Evolutionary conservation across 2,329 filamentous ascomycete species (phyloP).

Genomic region (Allantophomopsis lycopodina): DNA sequence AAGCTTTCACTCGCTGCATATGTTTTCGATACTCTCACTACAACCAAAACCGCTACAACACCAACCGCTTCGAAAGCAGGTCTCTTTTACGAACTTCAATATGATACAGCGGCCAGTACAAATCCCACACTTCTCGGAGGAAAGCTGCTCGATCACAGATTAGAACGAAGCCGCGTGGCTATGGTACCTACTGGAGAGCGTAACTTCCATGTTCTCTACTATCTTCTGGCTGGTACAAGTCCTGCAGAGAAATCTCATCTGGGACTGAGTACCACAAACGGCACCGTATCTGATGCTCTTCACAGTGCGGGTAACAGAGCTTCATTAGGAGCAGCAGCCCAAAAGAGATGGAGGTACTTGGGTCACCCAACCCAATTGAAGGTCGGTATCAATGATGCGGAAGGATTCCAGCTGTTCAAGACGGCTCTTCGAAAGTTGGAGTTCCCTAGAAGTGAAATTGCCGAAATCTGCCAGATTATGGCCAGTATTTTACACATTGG

Average conservation of each 20-base stretch:
- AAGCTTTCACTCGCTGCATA: slow-evolving; percentile 91
- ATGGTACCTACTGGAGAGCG: slow-evolving; percentile 90
- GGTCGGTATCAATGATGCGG: slow-evolving; percentile 88
- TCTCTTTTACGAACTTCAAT: slow-evolving; percentile 91
- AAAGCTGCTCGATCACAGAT: slow-evolving; percentile 83
- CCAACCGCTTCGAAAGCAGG: slow-evolving; percentile 93
- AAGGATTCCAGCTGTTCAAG: slow-evolving; percentile 96
- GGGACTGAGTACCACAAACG: slow-evolving; percentile 28
- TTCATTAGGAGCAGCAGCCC: slow-evolving; percentile 23
- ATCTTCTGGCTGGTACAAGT: slow-evolving; percentile 85
- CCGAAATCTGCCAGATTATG: slow-evolving; percentile 90
- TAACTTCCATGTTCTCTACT: slow-evolving; percentile 94
- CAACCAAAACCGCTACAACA: slow-evolving; percentile 91
- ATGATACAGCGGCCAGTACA: slow-evolving; percentile 75
- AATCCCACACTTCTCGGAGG: slow-evolving; percentile 85
- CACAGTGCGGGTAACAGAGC: slow-evolving; percentile 33
- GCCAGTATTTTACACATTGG: slow-evolving; percentile 94
- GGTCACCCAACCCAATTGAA: slow-evolving; percentile 95
- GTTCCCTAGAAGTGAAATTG: slow-evolving; percentile 85
- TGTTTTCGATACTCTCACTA: slow-evolving; percentile 90
- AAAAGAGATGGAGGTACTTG: slow-evolving; percentile 89
- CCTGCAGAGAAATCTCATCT: slow-evolving; percentile 81
- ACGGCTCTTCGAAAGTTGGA: slow-evolving; percentile 87
- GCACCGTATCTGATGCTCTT: slow-evolving; percentile 36
- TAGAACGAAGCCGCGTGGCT: slow-evolving; percentile 84